Conservation (phyloP, 164 flowering plant genomes). For the Liriodendron chinense region DNA sequence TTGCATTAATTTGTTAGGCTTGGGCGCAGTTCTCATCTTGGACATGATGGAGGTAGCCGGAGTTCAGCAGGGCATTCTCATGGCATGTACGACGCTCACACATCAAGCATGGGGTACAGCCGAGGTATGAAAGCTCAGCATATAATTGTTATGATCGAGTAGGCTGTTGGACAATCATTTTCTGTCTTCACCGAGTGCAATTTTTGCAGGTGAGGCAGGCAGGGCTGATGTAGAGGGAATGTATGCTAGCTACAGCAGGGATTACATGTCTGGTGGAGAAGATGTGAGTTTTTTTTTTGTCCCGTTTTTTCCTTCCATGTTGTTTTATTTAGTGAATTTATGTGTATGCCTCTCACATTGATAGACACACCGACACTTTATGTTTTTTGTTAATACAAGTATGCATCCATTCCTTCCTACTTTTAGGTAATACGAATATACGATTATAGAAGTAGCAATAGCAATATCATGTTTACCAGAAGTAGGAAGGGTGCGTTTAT, state of each 20-base stretch:
- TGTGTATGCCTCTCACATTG: background rate
- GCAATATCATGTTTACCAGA: background rate
- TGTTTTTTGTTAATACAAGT: background rate
- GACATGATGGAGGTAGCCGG: constrained; percentile 56
- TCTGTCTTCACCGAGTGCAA: background rate
- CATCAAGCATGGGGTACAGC: constrained; percentile 24
- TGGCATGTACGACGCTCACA: constrained; percentile 63
- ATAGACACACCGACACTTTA: too few species aligned
- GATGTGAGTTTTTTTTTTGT: constrained; percentile 51
- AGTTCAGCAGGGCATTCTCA: constrained; percentile 69
- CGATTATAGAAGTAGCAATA: too few species aligned
- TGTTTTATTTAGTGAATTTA: background rate
- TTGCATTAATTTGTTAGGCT: constrained; percentile 29
- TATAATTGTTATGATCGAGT: too few species aligned
- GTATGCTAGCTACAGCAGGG: constrained; percentile 71
- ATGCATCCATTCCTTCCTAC: too few species aligned
- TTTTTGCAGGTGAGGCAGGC: constrained; percentile 57
- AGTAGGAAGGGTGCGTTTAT: background rate
- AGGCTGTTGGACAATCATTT: background rate
- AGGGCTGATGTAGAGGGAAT: constrained; percentile 65
- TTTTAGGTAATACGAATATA: too few species aligned
- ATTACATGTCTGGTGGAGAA: constrained; percentile 66
- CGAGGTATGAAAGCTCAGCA: constrained; percentile 19
- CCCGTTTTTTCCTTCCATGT: background rate
- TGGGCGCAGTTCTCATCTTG: constrained; percentile 59